phyloP scores from a whole-genome alignment of 345 rosid species.

The Crucihimalaya himalaica region DNA sequence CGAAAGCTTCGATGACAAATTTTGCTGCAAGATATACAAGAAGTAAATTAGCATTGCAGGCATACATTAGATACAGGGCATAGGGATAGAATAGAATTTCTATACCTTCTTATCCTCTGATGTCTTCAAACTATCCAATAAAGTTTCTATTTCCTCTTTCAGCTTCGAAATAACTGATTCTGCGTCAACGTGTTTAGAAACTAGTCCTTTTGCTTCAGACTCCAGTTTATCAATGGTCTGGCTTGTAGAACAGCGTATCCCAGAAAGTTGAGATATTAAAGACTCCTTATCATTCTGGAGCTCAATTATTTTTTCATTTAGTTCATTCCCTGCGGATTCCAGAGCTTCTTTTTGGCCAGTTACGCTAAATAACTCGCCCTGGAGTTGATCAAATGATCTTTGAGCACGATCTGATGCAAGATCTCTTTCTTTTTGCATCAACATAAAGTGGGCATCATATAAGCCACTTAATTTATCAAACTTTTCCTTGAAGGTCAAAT shows the following conservation, averaged over 20 bases:
- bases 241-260: slow-evolving; percentile 53
- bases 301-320: slow-evolving; percentile 52
- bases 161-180: slow-evolving; percentile 55
- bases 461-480: slow-evolving; percentile 59
- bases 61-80: slow-evolving; percentile 24
- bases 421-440: slow-evolving; percentile 55
- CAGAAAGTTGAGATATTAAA: slow-evolving; percentile 50
- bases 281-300: slow-evolving; percentile 63
- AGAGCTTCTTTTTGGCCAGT: slow-evolving; percentile 60
- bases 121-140: slow-evolving; percentile 55
- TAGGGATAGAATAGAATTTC: background rate
- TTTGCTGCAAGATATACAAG: slow-evolving; percentile 58
- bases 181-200: slow-evolving; percentile 56
- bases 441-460: slow-evolving; percentile 53
- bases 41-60: slow-evolving; percentile 33
- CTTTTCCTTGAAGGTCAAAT: slow-evolving; percentile 46
- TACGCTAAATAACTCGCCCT: slow-evolving; percentile 49
- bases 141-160: slow-evolving; percentile 50
- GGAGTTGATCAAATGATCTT: slow-evolving; percentile 54
- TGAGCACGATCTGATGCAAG: slow-evolving; percentile 53
- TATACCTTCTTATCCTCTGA: slow-evolving; percentile 66
- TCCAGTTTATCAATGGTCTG: slow-evolving; percentile 60
- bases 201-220: slow-evolving; percentile 61
- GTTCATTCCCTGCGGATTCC: slow-evolving; percentile 47
- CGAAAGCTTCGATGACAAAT: slow-evolving; percentile 56